These are phyloP conservation scores for Phytophthora pinifolia DNA, from an alignment of 352 stramenopile genomes.

Conservation along the genomic window DNA sequence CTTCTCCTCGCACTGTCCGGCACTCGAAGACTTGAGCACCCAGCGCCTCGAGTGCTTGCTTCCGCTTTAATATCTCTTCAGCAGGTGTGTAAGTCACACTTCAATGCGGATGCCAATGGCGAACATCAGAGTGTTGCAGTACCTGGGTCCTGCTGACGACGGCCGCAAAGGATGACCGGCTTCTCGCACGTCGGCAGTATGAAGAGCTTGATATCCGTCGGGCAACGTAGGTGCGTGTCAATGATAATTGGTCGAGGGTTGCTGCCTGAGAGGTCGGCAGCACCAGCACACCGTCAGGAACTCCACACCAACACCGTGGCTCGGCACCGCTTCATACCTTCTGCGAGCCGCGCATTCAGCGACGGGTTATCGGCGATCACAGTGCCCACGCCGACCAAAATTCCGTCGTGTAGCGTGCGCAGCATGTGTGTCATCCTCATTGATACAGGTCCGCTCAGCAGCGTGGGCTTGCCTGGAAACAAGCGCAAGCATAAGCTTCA, in stretches of 20 bases:
- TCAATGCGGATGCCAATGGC: background rate
- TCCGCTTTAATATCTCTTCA: slow-evolving; percentile 42
- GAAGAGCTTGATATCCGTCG: slow-evolving; percentile 75
- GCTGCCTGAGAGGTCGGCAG: slow-evolving; percentile 28
- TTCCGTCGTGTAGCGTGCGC: slow-evolving; percentile 83
- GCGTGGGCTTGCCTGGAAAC: slow-evolving; percentile 53
- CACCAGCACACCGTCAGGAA: background rate
- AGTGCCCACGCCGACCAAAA: slow-evolving; percentile 87
- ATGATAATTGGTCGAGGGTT: slow-evolving; percentile 80
- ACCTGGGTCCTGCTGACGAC: slow-evolving; percentile 30
- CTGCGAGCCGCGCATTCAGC: slow-evolving; percentile 67
- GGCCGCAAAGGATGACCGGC: slow-evolving; percentile 60
- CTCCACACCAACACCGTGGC: too few species aligned
- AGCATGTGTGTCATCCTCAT: slow-evolving; percentile 90
- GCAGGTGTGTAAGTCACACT: background rate
- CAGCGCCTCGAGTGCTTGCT: slow-evolving; percentile 37
- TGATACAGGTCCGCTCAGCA: slow-evolving; percentile 66
- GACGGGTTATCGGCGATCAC: slow-evolving; percentile 88
- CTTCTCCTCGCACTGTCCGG: slow-evolving; percentile 7
- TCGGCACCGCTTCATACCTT: slow-evolving; percentile 30
- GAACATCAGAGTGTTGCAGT: background rate
- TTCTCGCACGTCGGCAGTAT: slow-evolving; percentile 65
- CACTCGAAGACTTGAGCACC: slow-evolving; percentile 55
- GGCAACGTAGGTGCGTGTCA: slow-evolving; percentile 68
- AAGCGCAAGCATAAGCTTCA: slow-evolving; percentile 2